These are phyloP conservation scores for Monosporascus sp. DNA, from an alignment of 2,329 filamentous ascomycete genomes.

Conservation along the genomic window DNA sequence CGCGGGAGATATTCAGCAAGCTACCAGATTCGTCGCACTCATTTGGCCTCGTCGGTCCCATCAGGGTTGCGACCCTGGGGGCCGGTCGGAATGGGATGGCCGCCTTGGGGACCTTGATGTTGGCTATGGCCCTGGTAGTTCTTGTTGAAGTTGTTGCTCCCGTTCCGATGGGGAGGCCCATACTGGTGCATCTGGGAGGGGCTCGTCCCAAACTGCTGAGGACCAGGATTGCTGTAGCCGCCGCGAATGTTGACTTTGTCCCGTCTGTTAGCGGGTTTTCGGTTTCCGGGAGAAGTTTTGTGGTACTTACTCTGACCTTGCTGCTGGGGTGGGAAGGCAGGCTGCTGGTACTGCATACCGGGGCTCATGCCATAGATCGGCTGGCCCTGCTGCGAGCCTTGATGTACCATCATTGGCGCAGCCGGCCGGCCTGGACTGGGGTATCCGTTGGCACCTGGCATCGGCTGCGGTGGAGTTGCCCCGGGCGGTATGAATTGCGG, in stretches of 20 bases:
- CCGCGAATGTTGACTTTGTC: constrained; percentile 52
- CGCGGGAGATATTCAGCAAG: constrained; percentile 21
- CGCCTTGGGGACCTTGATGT: constrained; percentile 33
- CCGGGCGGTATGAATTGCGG: constrained; percentile 58
- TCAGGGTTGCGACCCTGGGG: constrained; percentile 32
- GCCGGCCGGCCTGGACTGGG: constrained; percentile 77
- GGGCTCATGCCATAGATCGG: constrained; percentile 72
- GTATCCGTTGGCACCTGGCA: constrained; percentile 68
- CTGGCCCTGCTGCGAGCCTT: constrained; percentile 89
- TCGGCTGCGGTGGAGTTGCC: constrained; percentile 48
- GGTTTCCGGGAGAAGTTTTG: constrained; percentile 12
- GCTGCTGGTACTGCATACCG: constrained; percentile 68
- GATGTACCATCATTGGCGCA: constrained; percentile 90
- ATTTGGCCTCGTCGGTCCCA: constrained; percentile 41
- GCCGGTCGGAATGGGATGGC: constrained; percentile 28
- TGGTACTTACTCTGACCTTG: constrained; percentile 65
- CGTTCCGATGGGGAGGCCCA: constrained; percentile 52
- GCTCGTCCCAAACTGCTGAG: constrained; percentile 60
- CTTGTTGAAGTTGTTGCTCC: constrained; percentile 47
- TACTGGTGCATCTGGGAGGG: constrained; percentile 62
- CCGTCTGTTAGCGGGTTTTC: constrained; percentile 31
- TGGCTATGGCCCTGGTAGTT: constrained; percentile 41
- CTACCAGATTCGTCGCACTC: constrained; percentile 17
- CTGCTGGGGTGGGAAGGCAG: constrained; percentile 65
- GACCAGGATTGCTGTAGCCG: constrained; percentile 52